Conservation (phyloP, 371 early-diverging fungal genomes). For the Basidiobolus meristosporus region DNA sequence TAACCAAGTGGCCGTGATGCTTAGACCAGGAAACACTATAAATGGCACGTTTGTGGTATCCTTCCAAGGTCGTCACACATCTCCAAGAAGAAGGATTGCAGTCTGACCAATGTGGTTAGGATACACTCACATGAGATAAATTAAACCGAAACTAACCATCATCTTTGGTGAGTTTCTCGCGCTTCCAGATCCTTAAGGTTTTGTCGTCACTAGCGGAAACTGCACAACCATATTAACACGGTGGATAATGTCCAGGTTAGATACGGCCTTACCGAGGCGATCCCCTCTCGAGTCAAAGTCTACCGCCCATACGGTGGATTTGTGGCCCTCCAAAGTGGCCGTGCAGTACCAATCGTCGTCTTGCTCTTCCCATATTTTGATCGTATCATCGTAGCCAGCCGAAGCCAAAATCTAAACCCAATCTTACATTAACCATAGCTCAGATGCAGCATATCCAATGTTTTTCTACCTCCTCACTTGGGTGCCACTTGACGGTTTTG, state of each 20-base stretch:
- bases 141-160: too few relatives aligned
- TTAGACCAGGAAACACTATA: conserved; percentile 88
- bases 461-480: conserved; percentile 63
- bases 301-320: conserved; percentile 83
- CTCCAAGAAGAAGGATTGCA: too few relatives aligned
- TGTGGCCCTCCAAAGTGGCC: conserved; percentile 65
- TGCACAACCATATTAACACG: conserved; percentile 8
- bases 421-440: too few relatives aligned
- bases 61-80: conserved; percentile 35
- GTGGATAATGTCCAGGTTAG: too few relatives aligned
- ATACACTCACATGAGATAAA: too few relatives aligned
- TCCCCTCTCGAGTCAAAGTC: conserved; percentile 86
- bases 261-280: too few relatives aligned
- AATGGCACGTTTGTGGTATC: conserved; percentile 59
- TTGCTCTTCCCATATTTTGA: conserved; percentile 71
- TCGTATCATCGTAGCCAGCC: conserved; percentile 87
- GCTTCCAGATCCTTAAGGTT: conserved; percentile 65
- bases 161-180: conserved; percentile 21
- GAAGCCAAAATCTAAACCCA: conserved; percentile 72
- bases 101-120: too few relatives aligned
- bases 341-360: conserved; percentile 90
- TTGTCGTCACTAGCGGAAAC: conserved; percentile 83
- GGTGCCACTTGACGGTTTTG: conserved; percentile 87
- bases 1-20: conserved; percentile 38
- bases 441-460: too few relatives aligned